A percentile compares a stretch with the other conserved stretches of the same genome.
Evolutionary conservation across 2,329 filamentous ascomycete genomes (phyloP).

Genomic region (Fusarium falciforme): DNA sequence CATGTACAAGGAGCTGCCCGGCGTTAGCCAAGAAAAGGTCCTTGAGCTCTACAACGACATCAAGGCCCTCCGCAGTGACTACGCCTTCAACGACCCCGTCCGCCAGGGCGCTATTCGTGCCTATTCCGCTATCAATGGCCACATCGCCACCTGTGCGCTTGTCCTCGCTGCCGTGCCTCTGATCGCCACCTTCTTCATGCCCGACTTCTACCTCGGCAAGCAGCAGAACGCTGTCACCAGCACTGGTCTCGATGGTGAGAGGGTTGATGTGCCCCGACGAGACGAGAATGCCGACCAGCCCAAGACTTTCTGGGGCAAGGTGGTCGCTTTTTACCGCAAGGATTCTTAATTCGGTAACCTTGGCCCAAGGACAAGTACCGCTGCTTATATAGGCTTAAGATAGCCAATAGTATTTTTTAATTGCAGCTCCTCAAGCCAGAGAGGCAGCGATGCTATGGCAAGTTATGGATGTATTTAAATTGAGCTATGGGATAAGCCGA

Average conservation of each 20-base stretch:
- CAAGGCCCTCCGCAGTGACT: slow-evolving; percentile 46
- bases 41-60: slow-evolving; percentile 50
- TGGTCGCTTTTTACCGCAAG: slow-evolving; percentile 19
- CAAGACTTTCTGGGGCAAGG: slow-evolving; percentile 12
- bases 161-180: slow-evolving; percentile 47
- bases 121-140: slow-evolving; percentile 49
- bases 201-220: slow-evolving; percentile 53
- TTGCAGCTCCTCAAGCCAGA: background rate
- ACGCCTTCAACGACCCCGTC: slow-evolving; percentile 49
- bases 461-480: background rate
- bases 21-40: slow-evolving; percentile 38
- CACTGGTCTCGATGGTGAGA: slow-evolving; percentile 47
- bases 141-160: slow-evolving; percentile 49
- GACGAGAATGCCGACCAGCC: background rate
- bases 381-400: background rate
- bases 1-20: slow-evolving; percentile 48
- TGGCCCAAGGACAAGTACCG: background rate
- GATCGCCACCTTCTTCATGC: slow-evolving; percentile 54
- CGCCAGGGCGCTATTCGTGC: slow-evolving; percentile 52
- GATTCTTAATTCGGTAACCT: background rate
- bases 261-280: slow-evolving; percentile 37
- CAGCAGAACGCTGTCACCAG: slow-evolving; percentile 50
- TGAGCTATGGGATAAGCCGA: background rate
- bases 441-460: background rate
- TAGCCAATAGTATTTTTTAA: background rate